Percentiles rank a stretch among this genome's conserved stretches.
These are phyloP conservation scores for Aspergillus flavus DNA, from an alignment of 2,329 filamentous ascomycete species.

Conservation along the genomic window DNA sequence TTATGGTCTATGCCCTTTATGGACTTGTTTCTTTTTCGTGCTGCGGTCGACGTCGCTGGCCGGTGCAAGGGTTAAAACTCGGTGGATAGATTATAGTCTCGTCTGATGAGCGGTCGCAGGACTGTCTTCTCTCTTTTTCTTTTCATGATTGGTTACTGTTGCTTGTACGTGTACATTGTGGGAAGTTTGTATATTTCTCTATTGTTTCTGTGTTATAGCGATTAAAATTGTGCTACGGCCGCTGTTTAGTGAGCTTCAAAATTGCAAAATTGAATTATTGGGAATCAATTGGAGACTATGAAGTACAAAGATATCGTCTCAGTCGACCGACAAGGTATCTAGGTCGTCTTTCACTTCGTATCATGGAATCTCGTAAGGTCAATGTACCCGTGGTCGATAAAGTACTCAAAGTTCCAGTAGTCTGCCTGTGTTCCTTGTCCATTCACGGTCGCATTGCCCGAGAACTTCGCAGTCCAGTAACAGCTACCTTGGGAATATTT, in stretches of 20 bases:
- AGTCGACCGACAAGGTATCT: no score
- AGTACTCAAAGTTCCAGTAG: slow-evolving; percentile 23
- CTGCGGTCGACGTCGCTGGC: not conserved
- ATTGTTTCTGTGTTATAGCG: slow-evolving; percentile 5
- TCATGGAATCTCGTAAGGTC: not conserved
- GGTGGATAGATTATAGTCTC: not conserved
- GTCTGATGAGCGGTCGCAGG: not conserved
- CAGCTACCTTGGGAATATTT: slow-evolving; percentile 23
- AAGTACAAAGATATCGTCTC: not conserved
- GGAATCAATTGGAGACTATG: not conserved
- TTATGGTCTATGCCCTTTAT: not conserved
- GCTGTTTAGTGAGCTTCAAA: not conserved
- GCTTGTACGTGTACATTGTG: not conserved
- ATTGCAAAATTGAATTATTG: not conserved
- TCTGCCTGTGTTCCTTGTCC: slow-evolving; percentile 19
- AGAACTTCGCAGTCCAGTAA: slow-evolving; percentile 26
- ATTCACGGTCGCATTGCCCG: slow-evolving; percentile 17
- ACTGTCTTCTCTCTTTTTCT: not conserved
- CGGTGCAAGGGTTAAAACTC: not conserved
- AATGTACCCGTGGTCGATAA: slow-evolving; percentile 19
- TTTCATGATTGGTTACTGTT: not conserved
- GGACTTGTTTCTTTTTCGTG: not conserved
- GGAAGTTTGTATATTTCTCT: not conserved
- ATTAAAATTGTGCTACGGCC: not conserved
- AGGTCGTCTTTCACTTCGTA: not conserved